These are phyloP conservation scores for Chiua sp. DNA, from an alignment of 1,284 basidiomycete genomes.

Conservation along the genomic window DNA sequence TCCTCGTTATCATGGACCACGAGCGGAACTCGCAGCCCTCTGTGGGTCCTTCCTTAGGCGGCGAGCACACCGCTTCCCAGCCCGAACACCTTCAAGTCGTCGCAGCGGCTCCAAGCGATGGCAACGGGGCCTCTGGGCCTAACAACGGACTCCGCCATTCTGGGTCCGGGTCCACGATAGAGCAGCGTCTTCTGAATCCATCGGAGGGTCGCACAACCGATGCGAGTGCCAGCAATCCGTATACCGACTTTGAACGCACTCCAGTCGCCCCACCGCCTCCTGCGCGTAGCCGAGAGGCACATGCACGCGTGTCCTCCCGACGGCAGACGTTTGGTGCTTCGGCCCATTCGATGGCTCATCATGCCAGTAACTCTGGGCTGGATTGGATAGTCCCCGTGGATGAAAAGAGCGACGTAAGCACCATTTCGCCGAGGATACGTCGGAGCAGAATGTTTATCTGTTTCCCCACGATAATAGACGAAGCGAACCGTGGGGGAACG, in stretches of 20 bases:
- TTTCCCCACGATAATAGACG: slow-evolving; percentile 9
- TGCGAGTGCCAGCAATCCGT: slow-evolving; percentile 3
- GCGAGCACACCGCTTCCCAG: background rate
- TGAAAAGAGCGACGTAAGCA: slow-evolving; percentile 24
- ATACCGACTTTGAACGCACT: slow-evolving; percentile 14
- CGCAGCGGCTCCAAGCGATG: background rate
- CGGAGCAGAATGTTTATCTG: background rate
- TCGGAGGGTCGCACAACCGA: slow-evolving; percentile 8
- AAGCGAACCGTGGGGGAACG: slow-evolving; percentile 48
- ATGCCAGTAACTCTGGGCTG: slow-evolving; percentile 14
- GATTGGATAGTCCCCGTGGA: slow-evolving; percentile 36
- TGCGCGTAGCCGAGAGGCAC: slow-evolving; percentile 21
- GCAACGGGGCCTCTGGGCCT: background rate
- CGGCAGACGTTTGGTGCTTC: slow-evolving; percentile 6
- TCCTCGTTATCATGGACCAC: slow-evolving; percentile 21
- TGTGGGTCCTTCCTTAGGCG: background rate
- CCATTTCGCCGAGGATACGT: background rate
- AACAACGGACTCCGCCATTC: background rate
- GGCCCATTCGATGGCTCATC: background rate
- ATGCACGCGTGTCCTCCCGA: slow-evolving; percentile 12
- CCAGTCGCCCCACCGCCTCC: slow-evolving; percentile 1
- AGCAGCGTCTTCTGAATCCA: slow-evolving; percentile 8
- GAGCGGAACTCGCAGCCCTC: background rate
- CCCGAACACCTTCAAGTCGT: slow-evolving; percentile 4
- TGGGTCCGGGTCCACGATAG: slow-evolving; percentile 13